These are phyloP conservation scores for Chaetomium tenue DNA, from an alignment of 495 filamentous ascomycete genomes.

Conservation along the genomic window DNA sequence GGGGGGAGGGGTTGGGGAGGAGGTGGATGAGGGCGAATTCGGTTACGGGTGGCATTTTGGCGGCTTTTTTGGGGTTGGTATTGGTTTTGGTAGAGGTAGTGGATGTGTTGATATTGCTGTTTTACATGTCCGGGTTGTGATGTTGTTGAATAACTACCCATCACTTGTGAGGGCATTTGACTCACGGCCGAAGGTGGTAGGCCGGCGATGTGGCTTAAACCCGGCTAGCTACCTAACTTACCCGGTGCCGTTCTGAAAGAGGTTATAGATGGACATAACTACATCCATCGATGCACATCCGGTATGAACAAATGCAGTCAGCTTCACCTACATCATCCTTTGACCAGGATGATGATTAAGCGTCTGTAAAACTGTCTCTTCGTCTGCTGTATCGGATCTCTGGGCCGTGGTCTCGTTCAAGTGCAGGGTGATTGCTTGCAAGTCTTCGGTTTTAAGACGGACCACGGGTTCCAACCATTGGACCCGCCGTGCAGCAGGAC, in stretches of 20 bases:
- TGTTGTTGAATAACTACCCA: background rate
- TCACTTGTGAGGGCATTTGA: background rate
- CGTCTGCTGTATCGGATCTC: too few relatives aligned
- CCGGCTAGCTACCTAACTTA: background rate
- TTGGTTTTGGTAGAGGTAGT: background rate
- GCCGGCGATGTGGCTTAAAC: background rate
- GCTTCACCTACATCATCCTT: too few relatives aligned
- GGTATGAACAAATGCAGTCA: too few relatives aligned
- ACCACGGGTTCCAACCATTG: background rate
- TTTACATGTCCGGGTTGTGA: background rate
- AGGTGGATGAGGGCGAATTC: conserved; percentile 53
- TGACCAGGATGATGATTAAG: too few relatives aligned
- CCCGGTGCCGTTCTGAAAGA: background rate
- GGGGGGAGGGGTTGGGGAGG: conserved; percentile 13
- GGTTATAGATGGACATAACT: too few relatives aligned
- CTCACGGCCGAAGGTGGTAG: background rate
- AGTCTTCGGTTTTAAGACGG: background rate
- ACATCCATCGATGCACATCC: too few relatives aligned
- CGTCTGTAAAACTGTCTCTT: too few relatives aligned
- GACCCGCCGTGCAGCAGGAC: background rate
- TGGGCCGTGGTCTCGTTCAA: background rate
- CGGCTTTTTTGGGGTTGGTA: background rate
- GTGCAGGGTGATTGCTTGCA: background rate
- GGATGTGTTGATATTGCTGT: background rate
- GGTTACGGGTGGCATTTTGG: conserved; percentile 49